Conservation (phyloP, 2,329 filamentous ascomycete genomes). For the Emmonsiellopsis sp. region DNA sequence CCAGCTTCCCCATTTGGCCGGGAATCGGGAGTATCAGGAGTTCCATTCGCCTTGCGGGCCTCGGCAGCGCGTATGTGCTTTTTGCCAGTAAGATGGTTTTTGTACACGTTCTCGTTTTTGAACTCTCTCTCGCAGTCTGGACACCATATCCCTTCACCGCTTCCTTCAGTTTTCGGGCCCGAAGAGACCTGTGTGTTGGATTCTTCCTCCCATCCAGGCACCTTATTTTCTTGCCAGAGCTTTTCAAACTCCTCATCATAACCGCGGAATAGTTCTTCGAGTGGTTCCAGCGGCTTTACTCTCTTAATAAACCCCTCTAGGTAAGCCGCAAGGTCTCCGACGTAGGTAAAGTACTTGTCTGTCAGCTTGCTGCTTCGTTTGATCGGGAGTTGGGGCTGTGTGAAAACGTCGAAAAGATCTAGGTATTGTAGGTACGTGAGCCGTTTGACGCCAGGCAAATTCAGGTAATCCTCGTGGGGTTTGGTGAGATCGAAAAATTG, state of each 20-base stretch:
- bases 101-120: conserved; percentile 90
- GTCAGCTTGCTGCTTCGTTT: conserved; percentile 79
- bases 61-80: conserved; percentile 85
- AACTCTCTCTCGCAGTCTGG: conserved; percentile 89
- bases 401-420: conserved; percentile 80
- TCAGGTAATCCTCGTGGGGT: conserved; percentile 80
- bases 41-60: conserved; percentile 40
- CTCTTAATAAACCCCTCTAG: conserved; percentile 80
- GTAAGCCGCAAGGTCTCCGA: conserved; percentile 69
- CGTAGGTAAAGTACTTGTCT: conserved; percentile 85
- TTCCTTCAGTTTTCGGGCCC: conserved; percentile 42
- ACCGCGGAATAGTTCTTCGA: conserved; percentile 63
- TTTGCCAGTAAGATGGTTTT: conserved; percentile 76
- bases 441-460: conserved; percentile 76
- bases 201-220: conserved; percentile 68
- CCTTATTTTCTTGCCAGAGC: conserved; percentile 69
- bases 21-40: conserved; percentile 24
- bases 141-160: conserved; percentile 72
- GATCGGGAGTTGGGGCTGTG: conserved; percentile 60
- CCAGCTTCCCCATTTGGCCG: conserved; percentile 11
- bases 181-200: conserved; percentile 27
- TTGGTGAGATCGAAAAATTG: conserved; percentile 83
- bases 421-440: conserved; percentile 88
- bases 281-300: conserved; percentile 75
- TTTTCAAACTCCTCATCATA: conserved; percentile 80